Percentiles rank a stretch among this genome's conserved stretches.
Evolutionary conservation across 306 rosid species (phyloP).

Genomic region (Cicer judaicum): DNA sequence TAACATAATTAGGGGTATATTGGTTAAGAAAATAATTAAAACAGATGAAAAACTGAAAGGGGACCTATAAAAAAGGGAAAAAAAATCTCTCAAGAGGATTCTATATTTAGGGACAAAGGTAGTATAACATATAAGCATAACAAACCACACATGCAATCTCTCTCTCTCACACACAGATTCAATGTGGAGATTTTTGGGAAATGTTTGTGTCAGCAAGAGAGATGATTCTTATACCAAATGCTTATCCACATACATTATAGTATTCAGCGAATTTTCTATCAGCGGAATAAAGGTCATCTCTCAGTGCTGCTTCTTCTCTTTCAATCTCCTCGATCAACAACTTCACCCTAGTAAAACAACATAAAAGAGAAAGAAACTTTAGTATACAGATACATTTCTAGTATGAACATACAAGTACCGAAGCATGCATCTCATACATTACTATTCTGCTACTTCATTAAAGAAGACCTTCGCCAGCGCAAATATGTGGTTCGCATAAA

Average conservation of each 20-base stretch:
- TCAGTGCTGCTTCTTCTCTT: constrained; percentile 84
- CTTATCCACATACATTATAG: constrained; percentile 62
- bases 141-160: constrained; percentile 21
- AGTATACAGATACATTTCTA: constrained; percentile 35
- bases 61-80: no score
- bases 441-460: constrained; percentile 14
- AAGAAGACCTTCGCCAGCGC: constrained; percentile 21
- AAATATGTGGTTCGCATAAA: constrained; percentile 13
- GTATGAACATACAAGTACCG: constrained; percentile 22
- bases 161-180: neutral
- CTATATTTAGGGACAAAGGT: no score
- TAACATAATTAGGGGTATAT: no score
- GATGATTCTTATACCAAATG: constrained; percentile 35
- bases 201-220: constrained; percentile 30
- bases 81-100: no score
- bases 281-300: constrained; percentile 83
- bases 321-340: constrained; percentile 85
- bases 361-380: constrained; percentile 35
- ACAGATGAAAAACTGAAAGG: no score
- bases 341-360: constrained; percentile 69
- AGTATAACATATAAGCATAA: constrained; percentile 24
- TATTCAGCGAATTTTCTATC: constrained; percentile 93
- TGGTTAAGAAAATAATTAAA: no score
- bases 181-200: constrained; percentile 12
- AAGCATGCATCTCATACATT: constrained; percentile 22